These are phyloP conservation scores for Diaporthe ilicicola DNA, from an alignment of 2,329 filamentous ascomycete genomes.

Conservation along the genomic window DNA sequence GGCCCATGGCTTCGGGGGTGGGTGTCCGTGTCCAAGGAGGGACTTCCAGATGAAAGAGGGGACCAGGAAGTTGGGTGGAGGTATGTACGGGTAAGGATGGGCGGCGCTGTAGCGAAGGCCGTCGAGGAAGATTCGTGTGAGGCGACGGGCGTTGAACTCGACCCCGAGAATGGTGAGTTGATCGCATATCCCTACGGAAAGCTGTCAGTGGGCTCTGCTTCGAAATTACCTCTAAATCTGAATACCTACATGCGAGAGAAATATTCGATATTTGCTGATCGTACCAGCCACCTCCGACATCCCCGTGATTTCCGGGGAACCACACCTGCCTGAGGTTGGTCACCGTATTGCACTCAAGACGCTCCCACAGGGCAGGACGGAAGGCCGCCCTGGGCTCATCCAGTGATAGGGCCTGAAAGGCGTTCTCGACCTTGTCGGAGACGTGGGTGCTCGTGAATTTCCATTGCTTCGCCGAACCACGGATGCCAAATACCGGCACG, in stretches of 20 bases:
- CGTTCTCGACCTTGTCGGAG: slow-evolving; percentile 51
- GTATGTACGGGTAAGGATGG: slow-evolving; percentile 44
- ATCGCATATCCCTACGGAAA: slow-evolving; percentile 43
- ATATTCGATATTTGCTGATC: slow-evolving; percentile 46
- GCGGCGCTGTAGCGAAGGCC: slow-evolving; percentile 43
- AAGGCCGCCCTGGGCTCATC: slow-evolving; percentile 57
- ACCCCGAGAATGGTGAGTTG: slow-evolving; percentile 44
- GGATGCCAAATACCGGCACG: slow-evolving; percentile 46
- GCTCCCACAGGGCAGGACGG: slow-evolving; percentile 52
- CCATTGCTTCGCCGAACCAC: slow-evolving; percentile 47
- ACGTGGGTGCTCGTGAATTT: slow-evolving; percentile 55
- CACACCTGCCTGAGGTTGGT: slow-evolving; percentile 50
- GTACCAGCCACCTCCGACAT: slow-evolving; percentile 68
- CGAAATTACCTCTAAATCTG: not conserved
- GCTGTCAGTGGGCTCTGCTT: not conserved
- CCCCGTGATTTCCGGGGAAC: slow-evolving; percentile 71
- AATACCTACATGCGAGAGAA: slow-evolving; percentile 43
- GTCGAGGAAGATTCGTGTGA: slow-evolving; percentile 39
- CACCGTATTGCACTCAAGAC: slow-evolving; percentile 38
- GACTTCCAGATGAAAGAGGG: slow-evolving; percentile 33
- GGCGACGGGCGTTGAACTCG: slow-evolving; percentile 41
- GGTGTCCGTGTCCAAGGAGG: slow-evolving; percentile 30
- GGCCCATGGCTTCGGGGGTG: slow-evolving; percentile 36
- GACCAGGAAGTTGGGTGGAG: slow-evolving; percentile 28
- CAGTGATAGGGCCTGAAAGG: slow-evolving; percentile 60